Conservation (phyloP, 805 yeast genomes). For the Pichia cephalocereana region DNA sequence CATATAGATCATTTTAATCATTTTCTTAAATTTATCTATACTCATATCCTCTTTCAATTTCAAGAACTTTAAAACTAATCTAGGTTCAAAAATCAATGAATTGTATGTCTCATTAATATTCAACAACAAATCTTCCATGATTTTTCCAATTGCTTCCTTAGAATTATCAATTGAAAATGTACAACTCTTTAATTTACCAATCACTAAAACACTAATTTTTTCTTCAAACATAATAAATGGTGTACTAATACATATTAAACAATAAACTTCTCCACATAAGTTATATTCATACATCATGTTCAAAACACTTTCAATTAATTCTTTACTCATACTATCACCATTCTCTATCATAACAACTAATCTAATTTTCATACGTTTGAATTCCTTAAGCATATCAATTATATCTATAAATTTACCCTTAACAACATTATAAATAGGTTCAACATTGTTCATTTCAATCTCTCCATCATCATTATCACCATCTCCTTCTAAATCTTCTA, state of each 20-base stretch:
- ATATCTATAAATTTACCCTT: constrained; percentile 15
- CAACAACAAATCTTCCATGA: constrained; percentile 25
- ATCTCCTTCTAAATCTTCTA: background rate
- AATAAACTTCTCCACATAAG: constrained; percentile 11
- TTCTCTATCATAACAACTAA: constrained; percentile 26
- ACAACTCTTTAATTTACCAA: constrained; percentile 17
- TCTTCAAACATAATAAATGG: constrained; percentile 28
- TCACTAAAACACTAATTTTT: constrained; percentile 20
- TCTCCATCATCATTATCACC: background rate
- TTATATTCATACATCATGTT: constrained; percentile 17
- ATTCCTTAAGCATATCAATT: constrained; percentile 16
- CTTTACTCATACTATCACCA: constrained; percentile 26
- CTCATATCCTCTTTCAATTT: constrained; percentile 19
- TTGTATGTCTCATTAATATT: constrained; percentile 24
- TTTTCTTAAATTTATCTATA: constrained; percentile 21
- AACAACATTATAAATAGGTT: constrained; percentile 1
- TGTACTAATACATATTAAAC: constrained; percentile 27
- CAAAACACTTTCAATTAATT: constrained; percentile 17
- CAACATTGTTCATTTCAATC: constrained; percentile 1
- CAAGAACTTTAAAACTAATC: constrained; percentile 21
- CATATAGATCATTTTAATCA: constrained; percentile 27
- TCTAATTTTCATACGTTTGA: constrained; percentile 8
- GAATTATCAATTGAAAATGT: constrained; percentile 25
- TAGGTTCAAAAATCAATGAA: constrained; percentile 26
- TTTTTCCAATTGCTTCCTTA: constrained; percentile 21